These are phyloP conservation scores for Rhodamnia argentea DNA, from an alignment of 345 rosid genomes.

Conservation along the genomic window DNA sequence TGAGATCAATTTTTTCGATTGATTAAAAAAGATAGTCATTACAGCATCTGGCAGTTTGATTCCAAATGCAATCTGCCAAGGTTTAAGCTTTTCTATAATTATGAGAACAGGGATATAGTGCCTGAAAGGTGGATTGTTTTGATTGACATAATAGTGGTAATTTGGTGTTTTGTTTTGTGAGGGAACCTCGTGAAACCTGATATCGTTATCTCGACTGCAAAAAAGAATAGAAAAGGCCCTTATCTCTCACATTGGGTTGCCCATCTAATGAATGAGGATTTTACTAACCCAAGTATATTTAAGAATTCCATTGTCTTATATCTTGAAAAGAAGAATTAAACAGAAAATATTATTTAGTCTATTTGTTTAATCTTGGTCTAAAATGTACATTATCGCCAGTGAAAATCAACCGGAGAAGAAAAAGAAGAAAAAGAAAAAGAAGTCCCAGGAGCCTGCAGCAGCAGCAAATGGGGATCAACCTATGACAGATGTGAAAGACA, in stretches of 20 bases:
- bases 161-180: neutral
- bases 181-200: neutral
- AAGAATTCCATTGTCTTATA: neutral
- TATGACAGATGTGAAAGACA: slow-evolving; percentile 15
- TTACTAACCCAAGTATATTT: neutral
- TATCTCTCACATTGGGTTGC: neutral
- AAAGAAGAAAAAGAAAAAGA: slow-evolving; percentile 61
- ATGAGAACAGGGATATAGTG: neutral
- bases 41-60: neutral
- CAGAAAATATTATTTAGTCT: neutral
- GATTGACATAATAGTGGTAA: neutral
- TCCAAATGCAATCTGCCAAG: neutral
- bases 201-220: neutral
- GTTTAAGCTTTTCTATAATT: neutral
- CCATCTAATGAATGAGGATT: neutral
- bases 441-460: slow-evolving; percentile 29
- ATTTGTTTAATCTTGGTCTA: neutral
- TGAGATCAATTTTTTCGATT: neutral
- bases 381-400: slow-evolving; percentile 9
- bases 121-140: neutral
- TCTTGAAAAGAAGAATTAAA: neutral
- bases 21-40: too few relatives aligned
- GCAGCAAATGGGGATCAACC: slow-evolving; percentile 10
- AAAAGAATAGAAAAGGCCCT: neutral
- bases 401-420: slow-evolving; percentile 40